Evolutionary conservation across 73 alveolate genomes (phyloP).

Genomic region (Tetrahymena thermophila): DNA sequence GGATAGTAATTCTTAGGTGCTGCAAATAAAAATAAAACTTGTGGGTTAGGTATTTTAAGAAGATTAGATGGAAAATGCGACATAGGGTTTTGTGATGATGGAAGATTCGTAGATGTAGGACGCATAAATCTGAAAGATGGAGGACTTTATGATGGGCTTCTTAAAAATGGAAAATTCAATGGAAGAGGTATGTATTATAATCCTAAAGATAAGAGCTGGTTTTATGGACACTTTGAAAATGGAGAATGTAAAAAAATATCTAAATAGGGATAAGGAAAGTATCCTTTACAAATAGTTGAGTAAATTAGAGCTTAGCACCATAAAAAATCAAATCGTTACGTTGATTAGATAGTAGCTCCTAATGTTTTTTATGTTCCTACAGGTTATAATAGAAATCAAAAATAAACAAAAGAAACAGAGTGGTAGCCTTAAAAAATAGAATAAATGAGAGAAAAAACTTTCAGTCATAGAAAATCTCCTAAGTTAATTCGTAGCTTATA

Average conservation of each 20-base stretch:
- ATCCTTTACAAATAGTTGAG: neutral
- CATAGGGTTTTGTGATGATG: neutral
- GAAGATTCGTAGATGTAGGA: neutral
- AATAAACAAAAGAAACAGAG: neutral
- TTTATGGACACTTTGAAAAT: neutral
- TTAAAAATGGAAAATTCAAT: neutral
- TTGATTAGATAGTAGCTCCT: neutral
- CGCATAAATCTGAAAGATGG: neutral
- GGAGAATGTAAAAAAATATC: neutral
- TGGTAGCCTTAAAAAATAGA: neutral
- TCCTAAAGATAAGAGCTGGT: neutral
- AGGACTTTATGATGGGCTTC: neutral
- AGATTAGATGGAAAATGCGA: neutral
- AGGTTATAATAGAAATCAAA: neutral
- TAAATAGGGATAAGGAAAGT: neutral
- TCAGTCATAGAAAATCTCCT: neutral
- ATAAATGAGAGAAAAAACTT: neutral
- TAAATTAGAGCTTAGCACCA: neutral
- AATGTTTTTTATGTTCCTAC: neutral
- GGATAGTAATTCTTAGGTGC: neutral
- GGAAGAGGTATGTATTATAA: neutral
- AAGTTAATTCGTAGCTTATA: neutral
- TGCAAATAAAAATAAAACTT: neutral
- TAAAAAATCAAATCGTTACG: neutral
- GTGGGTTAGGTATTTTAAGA: neutral